phyloP scores from a whole-genome alignment of 441 rosid species.

The Jatropha podagrica region DNA sequence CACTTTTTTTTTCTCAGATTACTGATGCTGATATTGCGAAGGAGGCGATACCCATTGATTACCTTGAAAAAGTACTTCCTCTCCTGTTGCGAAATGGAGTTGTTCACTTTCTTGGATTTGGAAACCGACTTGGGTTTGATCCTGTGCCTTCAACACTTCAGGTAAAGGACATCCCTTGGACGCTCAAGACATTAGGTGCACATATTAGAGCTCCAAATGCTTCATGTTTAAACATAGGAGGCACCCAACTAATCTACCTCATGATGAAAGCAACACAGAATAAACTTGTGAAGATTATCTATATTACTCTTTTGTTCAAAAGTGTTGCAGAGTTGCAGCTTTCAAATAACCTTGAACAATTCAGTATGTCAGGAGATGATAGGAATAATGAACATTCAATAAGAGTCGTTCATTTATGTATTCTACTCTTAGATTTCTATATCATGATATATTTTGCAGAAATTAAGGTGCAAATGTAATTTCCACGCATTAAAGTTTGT shows the following conservation, averaged over 20 bases:
- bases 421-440: constrained; percentile 7
- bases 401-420: not conserved
- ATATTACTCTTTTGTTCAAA: not conserved
- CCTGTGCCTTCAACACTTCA: constrained; percentile 77
- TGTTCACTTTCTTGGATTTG: constrained; percentile 87
- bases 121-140: constrained; percentile 93
- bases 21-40: constrained; percentile 80
- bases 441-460: constrained; percentile 41
- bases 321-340: not conserved
- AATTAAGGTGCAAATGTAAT: constrained; percentile 90
- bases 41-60: constrained; percentile 80
- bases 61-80: constrained; percentile 61
- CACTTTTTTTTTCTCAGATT: constrained; percentile 41
- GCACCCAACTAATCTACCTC: not conserved
- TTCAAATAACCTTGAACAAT: not conserved
- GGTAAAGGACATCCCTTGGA: constrained; percentile 38
- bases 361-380: not conserved
- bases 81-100: constrained; percentile 54
- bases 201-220: not conserved
- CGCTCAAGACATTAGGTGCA: not conserved
- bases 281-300: not conserved
- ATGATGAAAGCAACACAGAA: not conserved
- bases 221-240: not conserved
- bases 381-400: not conserved
- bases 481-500: constrained; percentile 81